A percentile compares a stretch with the other conserved stretches of the same genome.
phyloP scores from a whole-genome alignment of 2,329 filamentous ascomycete species.

The Colletotrichum spinosum region DNA sequence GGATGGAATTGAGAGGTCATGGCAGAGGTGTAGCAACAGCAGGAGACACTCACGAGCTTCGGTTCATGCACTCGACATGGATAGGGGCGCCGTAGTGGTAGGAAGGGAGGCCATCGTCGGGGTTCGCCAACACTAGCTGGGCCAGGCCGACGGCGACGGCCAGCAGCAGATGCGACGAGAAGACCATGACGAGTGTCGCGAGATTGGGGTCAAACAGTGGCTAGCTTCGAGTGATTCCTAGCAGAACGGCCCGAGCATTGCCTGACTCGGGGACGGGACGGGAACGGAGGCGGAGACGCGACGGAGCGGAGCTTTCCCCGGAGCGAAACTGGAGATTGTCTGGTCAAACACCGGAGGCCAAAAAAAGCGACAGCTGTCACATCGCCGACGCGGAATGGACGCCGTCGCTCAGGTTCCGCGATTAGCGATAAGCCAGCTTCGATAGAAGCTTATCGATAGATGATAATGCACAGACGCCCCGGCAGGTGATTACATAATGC shows the following conservation, averaged over 20 bases:
- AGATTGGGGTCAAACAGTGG: constrained; percentile 4
- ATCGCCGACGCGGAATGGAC: no score
- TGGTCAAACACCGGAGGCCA: neutral
- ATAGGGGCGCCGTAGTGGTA: constrained; percentile 77
- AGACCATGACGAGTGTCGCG: constrained; percentile 21
- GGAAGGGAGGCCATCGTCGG: constrained; percentile 63
- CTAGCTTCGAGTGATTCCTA: constrained; percentile 10
- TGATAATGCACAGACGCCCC: no score
- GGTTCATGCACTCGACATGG: constrained; percentile 78
- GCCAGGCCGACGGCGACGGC: constrained; percentile 25
- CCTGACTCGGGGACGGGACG: constrained; percentile 26
- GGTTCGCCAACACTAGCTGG: constrained; percentile 43
- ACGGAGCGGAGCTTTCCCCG: constrained; percentile 22
- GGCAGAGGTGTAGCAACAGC: neutral
- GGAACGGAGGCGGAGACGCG: constrained; percentile 25
- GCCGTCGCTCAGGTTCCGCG: no score
- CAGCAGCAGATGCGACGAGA: constrained; percentile 20
- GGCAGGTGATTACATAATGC: no score
- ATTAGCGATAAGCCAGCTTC: no score
- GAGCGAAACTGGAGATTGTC: constrained; percentile 15
- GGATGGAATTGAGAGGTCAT: neutral
- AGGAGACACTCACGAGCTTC: constrained; percentile 71
- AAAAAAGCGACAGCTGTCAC: constrained; percentile 33
- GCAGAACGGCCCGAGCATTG: constrained; percentile 30
- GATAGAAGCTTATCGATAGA: no score